A percentile compares a stretch with the other conserved stretches of the same genome.
phyloP scores from a whole-genome alignment of 257 asterid species.

The Nicotiana knightiana region DNA sequence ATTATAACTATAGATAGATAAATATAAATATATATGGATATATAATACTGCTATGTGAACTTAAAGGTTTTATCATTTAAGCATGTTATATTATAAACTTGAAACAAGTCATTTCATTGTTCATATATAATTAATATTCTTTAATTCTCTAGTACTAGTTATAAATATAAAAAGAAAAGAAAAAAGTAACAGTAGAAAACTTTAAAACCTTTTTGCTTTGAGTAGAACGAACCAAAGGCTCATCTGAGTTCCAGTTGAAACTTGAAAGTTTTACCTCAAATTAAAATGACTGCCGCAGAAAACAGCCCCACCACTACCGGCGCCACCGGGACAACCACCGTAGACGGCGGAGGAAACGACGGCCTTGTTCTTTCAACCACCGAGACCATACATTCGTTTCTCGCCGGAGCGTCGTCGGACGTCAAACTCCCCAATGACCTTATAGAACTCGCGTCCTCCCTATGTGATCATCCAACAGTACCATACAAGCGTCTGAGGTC shows the following conservation, averaged over 20 bases:
- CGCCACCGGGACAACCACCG: constrained; percentile 7
- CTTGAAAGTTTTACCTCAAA: not conserved
- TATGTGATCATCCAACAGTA: constrained; percentile 33
- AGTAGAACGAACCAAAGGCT: not conserved
- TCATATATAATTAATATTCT: too few species aligned
- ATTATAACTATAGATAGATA: too few species aligned
- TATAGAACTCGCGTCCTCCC: constrained; percentile 50
- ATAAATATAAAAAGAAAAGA: too few species aligned
- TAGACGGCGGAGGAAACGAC: constrained; percentile 6
- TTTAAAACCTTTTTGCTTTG: too few species aligned
- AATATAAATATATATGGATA: too few species aligned
- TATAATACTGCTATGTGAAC: too few species aligned
- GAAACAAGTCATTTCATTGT: too few species aligned
- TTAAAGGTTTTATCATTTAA: too few species aligned
- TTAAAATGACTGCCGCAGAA: not conserved
- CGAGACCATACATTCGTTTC: constrained; percentile 49
- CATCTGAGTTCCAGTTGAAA: not conserved
- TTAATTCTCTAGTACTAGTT: too few species aligned
- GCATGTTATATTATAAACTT: too few species aligned
- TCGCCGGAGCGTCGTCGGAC: constrained; percentile 40
- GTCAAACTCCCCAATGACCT: constrained; percentile 45
- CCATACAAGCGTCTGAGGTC: constrained; percentile 56
- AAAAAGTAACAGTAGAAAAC: too few species aligned
- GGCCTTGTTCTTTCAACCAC: constrained; percentile 52
- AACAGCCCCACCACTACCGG: not conserved